phyloP scores from a whole-genome alignment of 2,329 filamentous ascomycete genomes.

The Thielaviopsis punctulata region DNA sequence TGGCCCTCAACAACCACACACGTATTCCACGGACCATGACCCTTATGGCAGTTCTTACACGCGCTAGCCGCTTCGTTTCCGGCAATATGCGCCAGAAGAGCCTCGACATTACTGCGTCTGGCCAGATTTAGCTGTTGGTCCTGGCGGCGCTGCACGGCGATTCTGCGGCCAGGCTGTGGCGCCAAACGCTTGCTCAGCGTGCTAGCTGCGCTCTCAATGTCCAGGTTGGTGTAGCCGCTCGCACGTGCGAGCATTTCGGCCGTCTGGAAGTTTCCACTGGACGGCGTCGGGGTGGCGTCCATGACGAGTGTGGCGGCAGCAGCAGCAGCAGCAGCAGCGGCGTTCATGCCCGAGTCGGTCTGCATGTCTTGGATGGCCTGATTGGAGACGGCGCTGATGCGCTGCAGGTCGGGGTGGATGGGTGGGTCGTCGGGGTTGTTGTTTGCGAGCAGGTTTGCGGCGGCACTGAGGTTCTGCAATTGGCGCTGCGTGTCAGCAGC shows the following conservation, averaged over 20 bases:
- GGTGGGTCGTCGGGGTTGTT: conserved; percentile 17
- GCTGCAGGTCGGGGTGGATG: conserved; percentile 16
- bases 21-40: conserved; percentile 39
- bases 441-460: conserved; percentile 19
- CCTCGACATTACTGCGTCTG: conserved; percentile 43
- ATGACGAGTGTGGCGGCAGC: conserved; percentile 7
- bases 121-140: conserved; percentile 37
- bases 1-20: conserved; percentile 43
- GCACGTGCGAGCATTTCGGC: conserved; percentile 31
- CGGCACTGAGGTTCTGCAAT: conserved; percentile 13
- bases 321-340: conserved; percentile 8
- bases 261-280: conserved; percentile 16
- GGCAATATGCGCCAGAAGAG: conserved; percentile 38
- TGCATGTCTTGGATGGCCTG: conserved; percentile 12
- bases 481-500: conserved; percentile 12
- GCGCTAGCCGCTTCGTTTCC: conserved; percentile 30
- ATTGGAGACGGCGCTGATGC: conserved; percentile 13
- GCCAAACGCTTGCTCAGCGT: conserved; percentile 37
- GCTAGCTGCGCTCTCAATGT: conserved; percentile 27
- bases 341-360: conserved; percentile 8
- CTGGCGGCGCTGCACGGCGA: conserved; percentile 33
- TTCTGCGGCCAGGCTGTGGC: conserved; percentile 29
- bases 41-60: conserved; percentile 44
- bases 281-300: conserved; percentile 1
- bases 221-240: conserved; percentile 29